Percentiles rank a stretch among this genome's conserved stretches.
phyloP scores from a whole-genome alignment of 1,284 basidiomycete species.

The Kalmanozyma brasiliensis region DNA sequence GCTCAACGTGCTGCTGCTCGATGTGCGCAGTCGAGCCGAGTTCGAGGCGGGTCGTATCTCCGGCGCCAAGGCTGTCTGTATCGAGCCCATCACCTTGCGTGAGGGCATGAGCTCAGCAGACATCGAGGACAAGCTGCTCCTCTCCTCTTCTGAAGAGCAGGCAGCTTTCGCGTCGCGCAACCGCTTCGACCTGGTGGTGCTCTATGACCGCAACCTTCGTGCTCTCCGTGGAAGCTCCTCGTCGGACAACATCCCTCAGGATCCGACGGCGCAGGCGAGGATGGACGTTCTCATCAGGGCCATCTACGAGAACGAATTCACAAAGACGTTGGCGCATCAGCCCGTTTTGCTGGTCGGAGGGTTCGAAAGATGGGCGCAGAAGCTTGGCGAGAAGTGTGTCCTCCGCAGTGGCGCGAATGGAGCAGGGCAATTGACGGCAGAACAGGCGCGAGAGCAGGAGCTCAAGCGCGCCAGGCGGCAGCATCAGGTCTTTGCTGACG shows the following conservation, averaged over 20 bases:
- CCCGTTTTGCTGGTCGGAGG: conserved; percentile 89
- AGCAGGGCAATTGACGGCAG: conserved; percentile 4
- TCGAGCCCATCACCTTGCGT: conserved; percentile 72
- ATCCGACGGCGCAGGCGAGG: conserved; percentile 36
- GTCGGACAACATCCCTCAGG: conserved; percentile 27
- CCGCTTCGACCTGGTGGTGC: conserved; percentile 87
- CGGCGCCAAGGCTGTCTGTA: conserved; percentile 78
- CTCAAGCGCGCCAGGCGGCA: conserved; percentile 44
- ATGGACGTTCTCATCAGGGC: conserved; percentile 50
- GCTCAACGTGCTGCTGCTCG: conserved; percentile 76
- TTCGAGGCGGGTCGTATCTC: conserved; percentile 81
- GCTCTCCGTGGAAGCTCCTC: conserved; percentile 25
- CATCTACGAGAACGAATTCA: conserved; percentile 60
- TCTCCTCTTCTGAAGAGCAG: conserved; percentile 78
- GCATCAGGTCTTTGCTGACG: conserved; percentile 41
- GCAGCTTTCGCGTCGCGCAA: conserved; percentile 81
- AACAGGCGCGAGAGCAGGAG: conserved; percentile 35
- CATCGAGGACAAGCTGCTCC: conserved; percentile 80
- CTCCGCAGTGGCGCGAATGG: conserved; percentile 54
- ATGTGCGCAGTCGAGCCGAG: conserved; percentile 81
- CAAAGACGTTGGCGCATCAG: conserved; percentile 74
- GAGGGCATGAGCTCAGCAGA: conserved; percentile 74
- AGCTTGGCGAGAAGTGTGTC: conserved; percentile 73
- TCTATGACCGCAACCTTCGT: conserved; percentile 77
- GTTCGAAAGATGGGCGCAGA: conserved; percentile 81